A percentile compares a stretch with the other conserved stretches of the same genome.
These are phyloP conservation scores for Emericellopsis cladophorae DNA, from an alignment of 2,329 filamentous ascomycete species.

Conservation along the genomic window DNA sequence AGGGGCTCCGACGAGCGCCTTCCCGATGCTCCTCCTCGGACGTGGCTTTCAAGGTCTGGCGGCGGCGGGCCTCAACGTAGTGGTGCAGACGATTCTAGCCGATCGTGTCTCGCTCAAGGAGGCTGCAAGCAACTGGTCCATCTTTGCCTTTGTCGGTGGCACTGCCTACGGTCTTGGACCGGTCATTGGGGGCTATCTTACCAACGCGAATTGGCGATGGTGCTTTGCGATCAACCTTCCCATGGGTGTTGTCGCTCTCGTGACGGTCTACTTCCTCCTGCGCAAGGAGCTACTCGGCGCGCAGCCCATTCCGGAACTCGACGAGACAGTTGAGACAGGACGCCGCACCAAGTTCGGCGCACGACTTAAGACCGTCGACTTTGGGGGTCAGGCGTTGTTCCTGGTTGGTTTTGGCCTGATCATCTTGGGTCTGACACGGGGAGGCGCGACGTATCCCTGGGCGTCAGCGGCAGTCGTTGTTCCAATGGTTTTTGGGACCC, in stretches of 20 bases:
- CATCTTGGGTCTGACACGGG: constrained; percentile 39
- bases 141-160: constrained; percentile 48
- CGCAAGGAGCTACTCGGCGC: constrained; percentile 45
- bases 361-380: constrained; percentile 41
- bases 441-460: constrained; percentile 36
- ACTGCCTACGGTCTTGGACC: constrained; percentile 49
- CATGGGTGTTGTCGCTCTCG: constrained; percentile 34
- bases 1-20: constrained; percentile 37
- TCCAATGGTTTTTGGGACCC: constrained; percentile 27
- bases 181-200: constrained; percentile 46
- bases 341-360: constrained; percentile 20
- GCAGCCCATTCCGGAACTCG: constrained; percentile 30
- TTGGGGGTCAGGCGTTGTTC: constrained; percentile 43
- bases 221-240: constrained; percentile 54
- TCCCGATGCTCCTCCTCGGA: constrained; percentile 48
- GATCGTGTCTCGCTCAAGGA: constrained; percentile 50
- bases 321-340: constrained; percentile 21
- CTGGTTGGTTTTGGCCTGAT: constrained; percentile 33
- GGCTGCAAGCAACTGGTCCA: constrained; percentile 48
- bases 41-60: constrained; percentile 50
- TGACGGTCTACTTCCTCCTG: constrained; percentile 43
- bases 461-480: constrained; percentile 28
- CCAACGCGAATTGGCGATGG: constrained; percentile 48
- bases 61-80: constrained; percentile 47
- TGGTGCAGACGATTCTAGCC: constrained; percentile 49